Conservation (phyloP, 805 yeast genomes). For the Dipodascus geniculatus region DNA sequence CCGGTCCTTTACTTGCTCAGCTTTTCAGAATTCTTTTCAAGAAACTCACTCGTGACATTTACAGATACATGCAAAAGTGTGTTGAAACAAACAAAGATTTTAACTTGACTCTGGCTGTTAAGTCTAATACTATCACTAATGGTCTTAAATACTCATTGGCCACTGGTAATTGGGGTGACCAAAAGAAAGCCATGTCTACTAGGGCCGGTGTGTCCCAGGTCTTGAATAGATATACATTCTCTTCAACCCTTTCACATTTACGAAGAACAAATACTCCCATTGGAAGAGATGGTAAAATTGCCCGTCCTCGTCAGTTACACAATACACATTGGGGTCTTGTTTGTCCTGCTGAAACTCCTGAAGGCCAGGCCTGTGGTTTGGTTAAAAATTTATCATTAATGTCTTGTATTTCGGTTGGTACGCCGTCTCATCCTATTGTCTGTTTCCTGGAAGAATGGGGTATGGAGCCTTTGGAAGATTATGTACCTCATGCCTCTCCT, state of each 20-base stretch:
- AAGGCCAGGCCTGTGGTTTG: conserved; percentile 99
- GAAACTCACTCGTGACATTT: conserved; percentile 91
- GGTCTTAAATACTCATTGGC: conserved; percentile 97
- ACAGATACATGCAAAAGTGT: conserved; percentile 97
- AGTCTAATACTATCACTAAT: conserved; percentile 92
- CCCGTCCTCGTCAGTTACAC: conserved; percentile 97
- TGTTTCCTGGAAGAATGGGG: conserved; percentile 98
- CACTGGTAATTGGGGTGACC: conserved; percentile 99
- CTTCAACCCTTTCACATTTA: conserved; percentile 96
- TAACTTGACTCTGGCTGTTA: conserved; percentile 91
- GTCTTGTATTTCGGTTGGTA: conserved; percentile 97
- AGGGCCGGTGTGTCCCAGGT: conserved; percentile 99
- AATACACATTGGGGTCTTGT: conserved; percentile 99
- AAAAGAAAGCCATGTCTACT: conserved; percentile 96
- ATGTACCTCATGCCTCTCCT: conserved; percentile 82
- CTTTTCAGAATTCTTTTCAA: conserved; percentile 89
- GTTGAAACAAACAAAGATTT: conserved; percentile 97
- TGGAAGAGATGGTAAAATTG: conserved; percentile 98
- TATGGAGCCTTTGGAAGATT: conserved; percentile 94
- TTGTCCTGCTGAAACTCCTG: conserved; percentile 99
- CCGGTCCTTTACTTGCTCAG: conserved; percentile 94
- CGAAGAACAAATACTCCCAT: conserved; percentile 98
- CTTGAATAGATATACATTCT: conserved; percentile 91
- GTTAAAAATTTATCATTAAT: conserved; percentile 91
- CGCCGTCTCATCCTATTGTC: conserved; percentile 90